Conservation (phyloP, 148 eudicot genomes). For the Rhododendron griersonianum region DNA sequence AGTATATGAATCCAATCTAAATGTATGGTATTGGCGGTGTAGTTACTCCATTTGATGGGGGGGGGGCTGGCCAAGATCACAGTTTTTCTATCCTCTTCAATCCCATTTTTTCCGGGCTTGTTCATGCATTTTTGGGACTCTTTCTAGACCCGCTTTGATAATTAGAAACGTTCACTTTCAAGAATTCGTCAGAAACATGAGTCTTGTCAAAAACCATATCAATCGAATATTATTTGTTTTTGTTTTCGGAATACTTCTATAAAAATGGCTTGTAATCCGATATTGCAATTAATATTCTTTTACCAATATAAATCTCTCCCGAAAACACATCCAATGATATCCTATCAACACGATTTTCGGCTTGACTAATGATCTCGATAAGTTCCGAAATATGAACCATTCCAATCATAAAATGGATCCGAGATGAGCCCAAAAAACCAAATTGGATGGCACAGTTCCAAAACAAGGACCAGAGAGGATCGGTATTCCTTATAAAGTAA, state of each 20-base stretch:
- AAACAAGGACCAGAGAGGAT: not conserved
- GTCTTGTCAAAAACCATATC: not conserved
- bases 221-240: not conserved
- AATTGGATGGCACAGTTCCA: not conserved
- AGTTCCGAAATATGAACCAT: not conserved
- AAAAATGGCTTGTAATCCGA: no score
- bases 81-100: not conserved
- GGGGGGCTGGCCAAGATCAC: not conserved
- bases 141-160: not conserved
- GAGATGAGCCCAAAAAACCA: not conserved
- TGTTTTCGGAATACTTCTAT: not conserved
- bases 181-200: not conserved
- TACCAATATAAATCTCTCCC: no score
- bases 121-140: not conserved
- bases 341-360: not conserved
- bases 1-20: no score
- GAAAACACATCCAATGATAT: no score
- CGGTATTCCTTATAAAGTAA: not conserved
- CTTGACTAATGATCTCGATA: not conserved
- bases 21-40: no score
- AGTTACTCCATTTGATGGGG: not conserved
- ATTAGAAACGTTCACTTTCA: not conserved
- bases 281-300: no score
- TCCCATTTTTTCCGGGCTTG: not conserved
- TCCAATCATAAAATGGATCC: not conserved